Evolutionary conservation across 441 rosid genomes (phyloP).

Genomic region (Breynia disticha): DNA sequence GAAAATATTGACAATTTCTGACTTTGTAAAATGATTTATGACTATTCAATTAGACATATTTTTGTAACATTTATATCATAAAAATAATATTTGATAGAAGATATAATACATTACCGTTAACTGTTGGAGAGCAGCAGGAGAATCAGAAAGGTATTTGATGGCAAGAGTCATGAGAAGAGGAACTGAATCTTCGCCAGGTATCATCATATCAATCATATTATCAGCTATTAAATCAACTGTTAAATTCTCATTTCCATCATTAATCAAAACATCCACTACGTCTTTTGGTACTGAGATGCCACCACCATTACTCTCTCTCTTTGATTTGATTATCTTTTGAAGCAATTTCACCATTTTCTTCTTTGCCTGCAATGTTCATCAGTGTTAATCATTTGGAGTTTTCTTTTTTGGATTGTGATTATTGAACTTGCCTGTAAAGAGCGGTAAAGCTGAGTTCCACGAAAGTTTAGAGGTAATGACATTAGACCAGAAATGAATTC

Average conservation of each 20-base stretch:
- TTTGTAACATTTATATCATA: too few relatives aligned
- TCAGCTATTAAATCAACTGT: slow-evolving; percentile 70
- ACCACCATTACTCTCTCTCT: slow-evolving; percentile 28
- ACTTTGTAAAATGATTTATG: too few relatives aligned
- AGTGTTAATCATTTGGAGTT: too few relatives aligned
- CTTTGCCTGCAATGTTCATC: slow-evolving; percentile 50
- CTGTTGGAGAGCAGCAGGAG: slow-evolving; percentile 60
- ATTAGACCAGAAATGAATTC: slow-evolving; percentile 79
- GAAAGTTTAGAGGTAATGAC: slow-evolving; percentile 82
- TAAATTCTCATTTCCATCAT: slow-evolving; percentile 35
- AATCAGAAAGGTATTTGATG: slow-evolving; percentile 74
- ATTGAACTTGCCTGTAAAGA: slow-evolving; percentile 56
- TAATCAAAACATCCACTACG: slow-evolving; percentile 67
- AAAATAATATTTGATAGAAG: too few relatives aligned
- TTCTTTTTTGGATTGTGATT: background rate
- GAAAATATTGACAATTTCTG: too few relatives aligned
- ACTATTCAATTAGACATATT: too few relatives aligned
- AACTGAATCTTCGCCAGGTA: slow-evolving; percentile 96
- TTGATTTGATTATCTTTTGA: slow-evolving; percentile 41
- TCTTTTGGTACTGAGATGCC: slow-evolving; percentile 32
- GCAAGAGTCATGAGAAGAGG: slow-evolving; percentile 91
- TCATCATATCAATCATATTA: slow-evolving; percentile 96
- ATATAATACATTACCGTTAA: slow-evolving; percentile 42
- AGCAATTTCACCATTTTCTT: slow-evolving; percentile 75
- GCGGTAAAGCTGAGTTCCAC: slow-evolving; percentile 79